Conservation (phyloP, 2,329 filamentous ascomycete genomes). For the Fusarium heterosporum region DNA sequence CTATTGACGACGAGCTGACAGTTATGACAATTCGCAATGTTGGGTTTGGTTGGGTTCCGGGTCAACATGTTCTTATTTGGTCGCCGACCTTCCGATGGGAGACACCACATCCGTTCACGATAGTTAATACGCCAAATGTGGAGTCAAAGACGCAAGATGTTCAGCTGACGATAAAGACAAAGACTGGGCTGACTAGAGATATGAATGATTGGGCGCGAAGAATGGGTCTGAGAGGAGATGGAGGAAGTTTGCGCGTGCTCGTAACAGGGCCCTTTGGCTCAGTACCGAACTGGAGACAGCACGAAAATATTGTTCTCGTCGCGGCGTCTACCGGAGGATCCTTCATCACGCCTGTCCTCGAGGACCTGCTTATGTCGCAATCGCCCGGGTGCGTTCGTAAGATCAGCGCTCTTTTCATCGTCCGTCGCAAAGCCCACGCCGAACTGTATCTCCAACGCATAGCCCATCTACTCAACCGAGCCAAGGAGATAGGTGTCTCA, state of each 20-base stretch:
- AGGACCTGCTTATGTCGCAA: conserved; percentile 36
- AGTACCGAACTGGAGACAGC: conserved; percentile 43
- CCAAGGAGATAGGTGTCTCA: conserved; percentile 43
- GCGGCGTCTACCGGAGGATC: conserved; percentile 43
- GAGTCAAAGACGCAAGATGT: conserved; percentile 34
- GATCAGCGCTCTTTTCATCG: conserved; percentile 41
- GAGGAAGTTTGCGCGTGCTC: conserved; percentile 33
- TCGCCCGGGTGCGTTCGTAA: conserved; percentile 38
- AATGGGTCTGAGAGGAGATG: conserved; percentile 17
- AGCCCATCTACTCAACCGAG: conserved; percentile 23
- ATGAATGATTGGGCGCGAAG: conserved; percentile 43
- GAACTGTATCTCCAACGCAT: conserved; percentile 39
- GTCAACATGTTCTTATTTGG: conserved; percentile 47
- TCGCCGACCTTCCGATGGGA: conserved; percentile 41
- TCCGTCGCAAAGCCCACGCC: conserved; percentile 33
- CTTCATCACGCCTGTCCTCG: conserved; percentile 41
- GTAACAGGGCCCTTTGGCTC: conserved; percentile 42
- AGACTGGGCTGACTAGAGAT: conserved; percentile 38
- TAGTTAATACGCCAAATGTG: conserved; percentile 25
- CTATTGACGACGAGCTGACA: conserved; percentile 40
- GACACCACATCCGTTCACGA: conserved; percentile 45
- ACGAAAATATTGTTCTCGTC: conserved; percentile 40
- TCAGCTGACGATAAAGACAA: conserved; percentile 42
- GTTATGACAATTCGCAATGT: conserved; percentile 38
- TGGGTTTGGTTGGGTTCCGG: conserved; percentile 40